Evolutionary conservation across 768 basidiomycete genomes (phyloP).

Genomic region (Xanthoconium stramineum): DNA sequence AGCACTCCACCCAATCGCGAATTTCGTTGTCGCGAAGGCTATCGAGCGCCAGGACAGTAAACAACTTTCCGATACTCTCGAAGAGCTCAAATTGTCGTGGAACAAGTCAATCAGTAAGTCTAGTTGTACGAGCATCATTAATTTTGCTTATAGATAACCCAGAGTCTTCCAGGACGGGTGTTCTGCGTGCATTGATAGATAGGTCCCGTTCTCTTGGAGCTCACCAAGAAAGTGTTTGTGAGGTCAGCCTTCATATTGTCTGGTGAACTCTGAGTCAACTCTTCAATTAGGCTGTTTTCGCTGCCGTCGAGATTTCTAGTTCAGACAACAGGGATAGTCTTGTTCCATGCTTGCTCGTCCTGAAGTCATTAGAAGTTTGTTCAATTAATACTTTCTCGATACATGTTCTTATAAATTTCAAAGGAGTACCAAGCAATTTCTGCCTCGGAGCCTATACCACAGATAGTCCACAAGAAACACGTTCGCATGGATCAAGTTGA

Average conservation of each 20-base stretch:
- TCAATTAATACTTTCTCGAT: not conserved
- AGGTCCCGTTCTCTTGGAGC: constrained; percentile 49
- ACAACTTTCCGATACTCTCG: constrained; percentile 52
- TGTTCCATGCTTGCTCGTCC: constrained; percentile 64
- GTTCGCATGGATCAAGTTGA: constrained; percentile 17
- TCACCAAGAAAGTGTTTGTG: constrained; percentile 47
- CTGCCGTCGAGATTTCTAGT: constrained; percentile 54
- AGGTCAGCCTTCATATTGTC: constrained; percentile 43
- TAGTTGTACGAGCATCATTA: not conserved
- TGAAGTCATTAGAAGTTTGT: constrained; percentile 49
- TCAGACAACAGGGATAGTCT: constrained; percentile 49
- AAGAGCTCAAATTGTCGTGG: constrained; percentile 60
- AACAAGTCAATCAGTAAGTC: constrained; percentile 68
- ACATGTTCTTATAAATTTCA: constrained; percentile 1
- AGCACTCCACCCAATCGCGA: constrained; percentile 86
- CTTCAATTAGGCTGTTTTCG: constrained; percentile 50
- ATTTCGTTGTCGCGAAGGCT: constrained; percentile 87
- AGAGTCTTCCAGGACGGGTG: constrained; percentile 75
- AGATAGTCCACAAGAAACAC: constrained; percentile 11
- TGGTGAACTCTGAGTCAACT: constrained; percentile 4
- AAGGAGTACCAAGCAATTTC: constrained; percentile 24
- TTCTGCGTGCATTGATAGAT: constrained; percentile 73
- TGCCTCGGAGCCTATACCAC: constrained; percentile 6
- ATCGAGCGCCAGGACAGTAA: constrained; percentile 56
- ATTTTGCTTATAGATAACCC: constrained; percentile 1